Evolutionary conservation across 1,284 basidiomycete species (phyloP), one percentile per base, ranked within the genome.

Genomic region (Ustilago xerochloae): DNA sequence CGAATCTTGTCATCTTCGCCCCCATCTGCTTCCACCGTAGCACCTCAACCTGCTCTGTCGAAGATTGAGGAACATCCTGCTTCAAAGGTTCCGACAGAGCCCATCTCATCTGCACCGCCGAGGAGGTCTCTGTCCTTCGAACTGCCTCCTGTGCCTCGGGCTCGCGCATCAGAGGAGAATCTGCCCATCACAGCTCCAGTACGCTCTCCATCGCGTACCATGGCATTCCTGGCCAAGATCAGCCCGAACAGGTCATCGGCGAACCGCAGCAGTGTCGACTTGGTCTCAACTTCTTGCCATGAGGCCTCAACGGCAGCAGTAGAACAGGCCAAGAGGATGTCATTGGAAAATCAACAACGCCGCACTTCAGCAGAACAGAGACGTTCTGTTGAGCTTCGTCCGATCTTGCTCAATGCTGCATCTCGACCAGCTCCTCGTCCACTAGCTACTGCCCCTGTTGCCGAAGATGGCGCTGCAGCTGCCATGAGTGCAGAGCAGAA

Each of bases 161-260:
- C 33, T 6, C 55, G 62, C 24, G 48, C 54, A 2, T 63, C 63
- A 18, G 52, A 66, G 20, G 56, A 58, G 29, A 46, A 24, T 16
- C 18, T 57, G 5, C 48, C 45, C 2, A 18, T 46, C 4, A 54
- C 30, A 5, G 48, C 43, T 24, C 38, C 61, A 4, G 41, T 59
- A 8, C 65, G 64, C 15, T 63, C 57, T 2, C 61, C 64, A 3
- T 73, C 64, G 9, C 61, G 57, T 9, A 50, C 70, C 5, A 56
- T 45, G 46, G 64, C 60, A 0, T 73, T 73, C 50, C 30, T 73
- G 12, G 57, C 64, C n/a, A 73, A 62, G 47, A 63, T 73, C 33
- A 64, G 28, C 46, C 64, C 64, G 0, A 46, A 41, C 26, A 54
- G 47, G 13, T 32, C 36, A 26, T 53, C 62, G 7, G 33, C 36